Base-by-base conservation (phyloP, 73 alveolate genomes). In the Paramecium sexaurelia region DNA sequence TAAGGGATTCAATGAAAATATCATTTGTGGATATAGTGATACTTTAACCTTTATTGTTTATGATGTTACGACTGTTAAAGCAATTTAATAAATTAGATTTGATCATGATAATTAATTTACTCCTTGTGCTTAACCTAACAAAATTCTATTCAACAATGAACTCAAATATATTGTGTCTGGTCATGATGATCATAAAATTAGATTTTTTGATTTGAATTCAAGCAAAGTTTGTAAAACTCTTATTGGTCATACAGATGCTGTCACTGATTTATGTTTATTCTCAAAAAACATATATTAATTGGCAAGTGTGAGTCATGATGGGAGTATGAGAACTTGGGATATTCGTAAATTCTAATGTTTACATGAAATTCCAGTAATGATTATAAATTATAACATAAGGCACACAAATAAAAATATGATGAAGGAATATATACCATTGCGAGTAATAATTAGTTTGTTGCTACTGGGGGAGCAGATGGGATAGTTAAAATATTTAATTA, bases 311-410 rank as follows among this genome's bases (percentile, higher is more conserved):
- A 91, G 95, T 29, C 96, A 93, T 93, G 96, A 93, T 45, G 95
- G 96, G 2, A 90, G 95, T 19, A 83, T 93, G 92, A 91, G 96
- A 67, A 90, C 94, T 20, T 93, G 96, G 96, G 96, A 93, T 68
- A 71, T 93, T 73, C 87, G 96, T 40, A 93, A 93, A 66, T 90
- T 91, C 91, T 73, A 93, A 84, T 85, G 93, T 51, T 55, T 93
- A 22, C 94, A 91, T 91, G 96, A 88, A 47, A 88, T 88, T 17
- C 94, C 89, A 10, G 94, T 88, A 88, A 69, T 8, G n/a, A 24
- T 35, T 1, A 11, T 61, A 11, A 55, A 2, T 9, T 36, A 51
- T 51, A 6, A 11, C 6, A 19, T 40, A 22, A 88, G 94, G 94
- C 87, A 3, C 94, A 88, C 45, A 88, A 88, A 33, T 68, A 82